Percentiles rank a stretch among this genome's conserved stretches.
Conservation (phyloP, 441 rosid genomes). For the Brassica hybrid region DNA sequence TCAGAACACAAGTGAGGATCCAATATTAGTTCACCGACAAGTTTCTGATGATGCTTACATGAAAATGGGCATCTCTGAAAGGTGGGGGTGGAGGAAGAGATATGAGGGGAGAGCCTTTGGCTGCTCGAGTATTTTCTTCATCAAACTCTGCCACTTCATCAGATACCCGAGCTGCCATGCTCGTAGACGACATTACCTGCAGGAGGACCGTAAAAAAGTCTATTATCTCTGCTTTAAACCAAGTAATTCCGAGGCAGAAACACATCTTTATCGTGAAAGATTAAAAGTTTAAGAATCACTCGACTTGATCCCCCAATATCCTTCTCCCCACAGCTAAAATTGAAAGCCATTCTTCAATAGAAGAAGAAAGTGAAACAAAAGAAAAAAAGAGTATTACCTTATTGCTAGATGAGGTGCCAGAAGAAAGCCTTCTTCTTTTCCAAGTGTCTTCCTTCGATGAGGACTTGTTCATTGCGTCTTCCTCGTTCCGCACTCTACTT, state of each 20-base stretch:
- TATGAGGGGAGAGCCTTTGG: constrained; percentile 50
- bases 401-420: constrained; percentile 49
- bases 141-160: constrained; percentile 60
- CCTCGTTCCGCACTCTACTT: constrained; percentile 44
- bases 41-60: constrained; percentile 45
- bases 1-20: constrained; percentile 4
- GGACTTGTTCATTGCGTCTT: constrained; percentile 42
- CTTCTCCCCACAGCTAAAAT: too few relatives aligned
- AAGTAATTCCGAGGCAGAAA: too few relatives aligned
- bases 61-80: constrained; percentile 48
- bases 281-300: not conserved
- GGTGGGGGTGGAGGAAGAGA: constrained; percentile 54
- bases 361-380: too few relatives aligned
- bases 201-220: too few relatives aligned
- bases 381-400: too few relatives aligned
- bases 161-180: constrained; percentile 72
- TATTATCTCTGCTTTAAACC: too few relatives aligned
- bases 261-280: too few relatives aligned
- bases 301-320: not conserved
- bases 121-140: constrained; percentile 53
- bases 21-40: not conserved
- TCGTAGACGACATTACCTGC: constrained; percentile 58
- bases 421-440: constrained; percentile 56
- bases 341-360: too few relatives aligned
- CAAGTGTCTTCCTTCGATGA: constrained; percentile 50